Conservation (phyloP, 306 rosid genomes). For the Prunus mongolica region DNA sequence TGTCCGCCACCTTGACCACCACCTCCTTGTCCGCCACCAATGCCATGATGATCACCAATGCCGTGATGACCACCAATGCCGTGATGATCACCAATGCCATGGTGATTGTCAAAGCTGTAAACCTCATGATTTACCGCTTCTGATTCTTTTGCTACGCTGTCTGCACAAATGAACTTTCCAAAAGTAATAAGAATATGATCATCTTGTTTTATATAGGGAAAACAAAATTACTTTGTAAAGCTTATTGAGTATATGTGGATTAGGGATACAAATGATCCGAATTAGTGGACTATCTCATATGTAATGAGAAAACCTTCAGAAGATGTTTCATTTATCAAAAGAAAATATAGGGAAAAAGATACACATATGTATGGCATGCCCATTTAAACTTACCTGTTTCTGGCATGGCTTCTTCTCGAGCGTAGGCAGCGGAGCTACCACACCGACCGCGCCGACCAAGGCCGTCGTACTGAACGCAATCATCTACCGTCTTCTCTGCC, state of each 20-base stretch:
- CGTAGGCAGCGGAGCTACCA: neutral
- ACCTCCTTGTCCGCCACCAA: neutral
- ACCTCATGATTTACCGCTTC: neutral
- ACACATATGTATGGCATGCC: no score
- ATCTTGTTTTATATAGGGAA: neutral
- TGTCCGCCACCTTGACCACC: neutral
- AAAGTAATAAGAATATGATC: neutral
- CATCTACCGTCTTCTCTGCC: neutral
- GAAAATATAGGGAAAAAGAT: no score
- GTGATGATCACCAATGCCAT: neutral
- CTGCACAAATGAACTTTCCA: neutral
- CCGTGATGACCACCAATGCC: neutral
- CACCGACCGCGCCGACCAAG: constrained; percentile 1
- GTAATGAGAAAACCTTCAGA: neutral
- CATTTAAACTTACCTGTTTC: neutral
- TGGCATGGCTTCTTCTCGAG: neutral
- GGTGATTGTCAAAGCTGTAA: neutral
- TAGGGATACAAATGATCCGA: neutral
- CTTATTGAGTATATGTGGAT: no score
- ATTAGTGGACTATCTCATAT: neutral
- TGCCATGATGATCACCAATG: neutral
- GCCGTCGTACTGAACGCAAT: neutral
- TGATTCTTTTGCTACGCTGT: neutral
- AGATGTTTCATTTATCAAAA: neutral
- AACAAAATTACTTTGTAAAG: neutral